phyloP scores from a whole-genome alignment of 805 yeast genomes.

The Wickerhamiella kazuoi region DNA sequence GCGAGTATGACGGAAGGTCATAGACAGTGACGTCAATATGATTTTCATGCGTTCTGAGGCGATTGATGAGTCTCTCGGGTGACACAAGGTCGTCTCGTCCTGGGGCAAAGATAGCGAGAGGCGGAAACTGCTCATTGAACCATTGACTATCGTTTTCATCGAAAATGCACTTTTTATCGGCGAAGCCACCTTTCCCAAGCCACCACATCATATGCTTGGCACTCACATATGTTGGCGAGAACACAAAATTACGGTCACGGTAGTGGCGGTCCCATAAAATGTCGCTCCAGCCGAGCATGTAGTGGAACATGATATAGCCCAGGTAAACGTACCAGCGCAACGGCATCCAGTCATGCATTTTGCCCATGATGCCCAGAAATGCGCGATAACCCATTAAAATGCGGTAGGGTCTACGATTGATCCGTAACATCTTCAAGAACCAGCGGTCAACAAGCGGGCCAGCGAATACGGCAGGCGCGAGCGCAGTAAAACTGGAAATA shows the following conservation, averaged over 20 bases:
- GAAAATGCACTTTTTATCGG: conserved; percentile 33
- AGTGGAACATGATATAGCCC: conserved; percentile 73
- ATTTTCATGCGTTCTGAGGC: conserved; percentile 42
- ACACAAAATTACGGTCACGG: conserved; percentile 59
- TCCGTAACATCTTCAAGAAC: conserved; percentile 19
- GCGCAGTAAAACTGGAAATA: conserved; percentile 50
- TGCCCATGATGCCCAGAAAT: conserved; percentile 60
- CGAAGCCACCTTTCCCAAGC: conserved; percentile 41
- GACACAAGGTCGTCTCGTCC: conserved; percentile 62
- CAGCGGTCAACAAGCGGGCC: conserved; percentile 50
- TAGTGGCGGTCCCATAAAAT: conserved; percentile 50
- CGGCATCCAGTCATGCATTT: conserved; percentile 33
- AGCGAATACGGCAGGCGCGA: conserved; percentile 86
- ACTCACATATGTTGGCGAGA: conserved; percentile 72
- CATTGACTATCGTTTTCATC: conserved; percentile 31
- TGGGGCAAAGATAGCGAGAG: conserved; percentile 51
- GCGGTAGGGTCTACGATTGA: conserved; percentile 15
- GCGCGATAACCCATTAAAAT: conserved; percentile 56
- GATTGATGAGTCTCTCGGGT: conserved; percentile 46
- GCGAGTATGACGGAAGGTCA: conserved; percentile 51
- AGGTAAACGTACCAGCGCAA: conserved; percentile 39
- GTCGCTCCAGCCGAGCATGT: conserved; percentile 76
- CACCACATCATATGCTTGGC: conserved; percentile 84
- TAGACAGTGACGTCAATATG: conserved; percentile 17
- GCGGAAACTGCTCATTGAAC: conserved; percentile 31